Evolutionary conservation across 371 early-diverging fungal genomes (phyloP).

Genomic region (Nosema muscidifuracis): DNA sequence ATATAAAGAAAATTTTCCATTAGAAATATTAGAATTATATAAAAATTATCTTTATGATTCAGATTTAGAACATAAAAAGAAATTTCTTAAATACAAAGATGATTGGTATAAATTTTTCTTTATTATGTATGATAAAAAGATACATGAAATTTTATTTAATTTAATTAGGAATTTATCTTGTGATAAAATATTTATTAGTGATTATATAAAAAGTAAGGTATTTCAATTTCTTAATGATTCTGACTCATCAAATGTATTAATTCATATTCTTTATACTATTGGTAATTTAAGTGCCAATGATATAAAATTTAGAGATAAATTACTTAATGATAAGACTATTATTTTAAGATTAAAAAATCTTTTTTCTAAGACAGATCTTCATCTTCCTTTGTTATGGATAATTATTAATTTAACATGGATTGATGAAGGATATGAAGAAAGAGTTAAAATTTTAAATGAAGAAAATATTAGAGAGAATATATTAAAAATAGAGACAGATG

Average conservation of each 20-base stretch:
- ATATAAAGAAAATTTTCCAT: slow-evolving; percentile 4
- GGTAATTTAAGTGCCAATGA: slow-evolving; percentile 15
- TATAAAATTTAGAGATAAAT: slow-evolving; percentile 17
- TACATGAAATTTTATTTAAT: slow-evolving; percentile 23
- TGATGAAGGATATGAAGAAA: slow-evolving; percentile 17
- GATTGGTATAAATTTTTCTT: slow-evolving; percentile 11
- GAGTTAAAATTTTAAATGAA: slow-evolving; percentile 8
- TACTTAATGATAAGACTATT: slow-evolving; percentile 3
- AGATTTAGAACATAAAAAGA: neutral
- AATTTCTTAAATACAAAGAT: neutral
- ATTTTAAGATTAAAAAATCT: slow-evolving; percentile 19
- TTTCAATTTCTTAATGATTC: slow-evolving; percentile 5
- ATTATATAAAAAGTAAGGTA: slow-evolving; percentile 6
- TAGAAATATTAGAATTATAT: slow-evolving; percentile 3
- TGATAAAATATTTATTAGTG: slow-evolving; percentile 1
- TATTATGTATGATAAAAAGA: neutral
- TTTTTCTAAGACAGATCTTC: slow-evolving; percentile 4
- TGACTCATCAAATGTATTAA: neutral
- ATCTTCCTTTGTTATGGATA: slow-evolving; percentile 29
- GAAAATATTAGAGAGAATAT: slow-evolving; percentile 22
- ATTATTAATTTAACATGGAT: slow-evolving; percentile 39
- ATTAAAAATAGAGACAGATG: neutral
- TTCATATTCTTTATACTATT: slow-evolving; percentile 27
- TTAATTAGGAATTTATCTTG: slow-evolving; percentile 30
- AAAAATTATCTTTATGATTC: slow-evolving; percentile 34